Evolutionary conservation across 2,329 filamentous ascomycete genomes (phyloP).

Genomic region (Neocatenulostroma microsporum): DNA sequence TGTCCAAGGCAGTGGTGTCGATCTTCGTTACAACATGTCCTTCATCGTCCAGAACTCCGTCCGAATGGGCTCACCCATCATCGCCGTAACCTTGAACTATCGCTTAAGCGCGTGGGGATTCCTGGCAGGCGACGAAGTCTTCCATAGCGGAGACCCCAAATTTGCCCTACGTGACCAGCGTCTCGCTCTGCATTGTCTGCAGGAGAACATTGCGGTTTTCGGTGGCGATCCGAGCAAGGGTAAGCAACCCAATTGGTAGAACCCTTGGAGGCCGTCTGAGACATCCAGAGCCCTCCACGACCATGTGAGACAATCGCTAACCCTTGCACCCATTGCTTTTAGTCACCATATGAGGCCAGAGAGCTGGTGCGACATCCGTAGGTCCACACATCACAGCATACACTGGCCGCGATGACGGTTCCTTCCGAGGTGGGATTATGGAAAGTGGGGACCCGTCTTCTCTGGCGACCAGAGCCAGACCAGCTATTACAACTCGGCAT

Average conservation of each 20-base stretch:
- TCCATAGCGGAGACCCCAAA: slow-evolving; percentile 47
- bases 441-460: slow-evolving; percentile 33
- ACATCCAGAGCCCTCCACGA: too few species aligned
- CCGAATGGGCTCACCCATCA: slow-evolving; percentile 41
- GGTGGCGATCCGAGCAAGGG: slow-evolving; percentile 60
- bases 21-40: slow-evolving; percentile 56
- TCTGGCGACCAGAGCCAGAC: too few species aligned
- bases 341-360: too few species aligned
- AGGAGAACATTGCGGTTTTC: slow-evolving; percentile 46
- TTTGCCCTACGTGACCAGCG: slow-evolving; percentile 38
- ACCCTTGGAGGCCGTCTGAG: too few species aligned
- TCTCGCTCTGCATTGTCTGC: slow-evolving; percentile 40
- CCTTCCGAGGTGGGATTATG: slow-evolving; percentile 43
- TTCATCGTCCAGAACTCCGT: slow-evolving; percentile 47
- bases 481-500: too few species aligned
- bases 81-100: slow-evolving; percentile 56
- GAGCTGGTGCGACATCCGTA: slow-evolving; percentile 39
- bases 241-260: too few species aligned
- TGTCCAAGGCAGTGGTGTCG: slow-evolving; percentile 37
- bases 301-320: too few species aligned
- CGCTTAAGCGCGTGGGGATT: slow-evolving; percentile 64
- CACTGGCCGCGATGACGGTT: slow-evolving; percentile 40
- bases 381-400: slow-evolving; percentile 42
- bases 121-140: slow-evolving; percentile 49
- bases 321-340: too few species aligned